Percentiles rank a stretch among this genome's conserved stretches.
Conservation (phyloP, 805 yeast genomes). For the Monosporozyma yasuniensis region DNA sequence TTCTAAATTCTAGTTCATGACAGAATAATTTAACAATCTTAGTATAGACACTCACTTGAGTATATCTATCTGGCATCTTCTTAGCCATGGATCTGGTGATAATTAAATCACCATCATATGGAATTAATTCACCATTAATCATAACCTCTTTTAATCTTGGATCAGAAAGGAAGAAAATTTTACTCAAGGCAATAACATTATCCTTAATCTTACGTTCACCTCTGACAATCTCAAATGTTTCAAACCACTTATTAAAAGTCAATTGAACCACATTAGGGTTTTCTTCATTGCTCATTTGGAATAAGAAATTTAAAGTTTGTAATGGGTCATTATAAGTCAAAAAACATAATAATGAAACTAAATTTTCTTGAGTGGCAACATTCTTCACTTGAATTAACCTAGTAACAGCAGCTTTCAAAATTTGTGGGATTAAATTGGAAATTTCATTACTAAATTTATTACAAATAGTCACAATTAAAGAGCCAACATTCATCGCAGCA, state of each 20-base stretch:
- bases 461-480: constrained; percentile 50
- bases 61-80: constrained; percentile 50
- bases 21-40: constrained; percentile 67
- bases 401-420: constrained; percentile 64
- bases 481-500: constrained; percentile 72
- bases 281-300: constrained; percentile 29
- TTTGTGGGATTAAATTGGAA: constrained; percentile 36
- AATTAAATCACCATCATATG: constrained; percentile 52
- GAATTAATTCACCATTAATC: constrained; percentile 73
- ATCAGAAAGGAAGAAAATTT: constrained; percentile 53
- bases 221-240: constrained; percentile 67
- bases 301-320: constrained; percentile 56
- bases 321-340: constrained; percentile 54
- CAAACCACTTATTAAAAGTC: constrained; percentile 74
- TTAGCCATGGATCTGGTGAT: constrained; percentile 81
- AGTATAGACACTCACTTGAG: constrained; percentile 56
- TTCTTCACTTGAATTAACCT: constrained; percentile 61
- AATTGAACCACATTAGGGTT: constrained; percentile 40
- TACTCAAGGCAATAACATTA: constrained; percentile 60
- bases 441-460: constrained; percentile 40
- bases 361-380: constrained; percentile 65
- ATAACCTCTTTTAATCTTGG: constrained; percentile 38
- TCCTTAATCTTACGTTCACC: constrained; percentile 66
- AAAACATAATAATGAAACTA: constrained; percentile 66
- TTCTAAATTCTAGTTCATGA: constrained; percentile 60